Base-by-base conservation (phyloP, 495 filamentous ascomycete species). In the Aspergillus avenaceus region DNA sequence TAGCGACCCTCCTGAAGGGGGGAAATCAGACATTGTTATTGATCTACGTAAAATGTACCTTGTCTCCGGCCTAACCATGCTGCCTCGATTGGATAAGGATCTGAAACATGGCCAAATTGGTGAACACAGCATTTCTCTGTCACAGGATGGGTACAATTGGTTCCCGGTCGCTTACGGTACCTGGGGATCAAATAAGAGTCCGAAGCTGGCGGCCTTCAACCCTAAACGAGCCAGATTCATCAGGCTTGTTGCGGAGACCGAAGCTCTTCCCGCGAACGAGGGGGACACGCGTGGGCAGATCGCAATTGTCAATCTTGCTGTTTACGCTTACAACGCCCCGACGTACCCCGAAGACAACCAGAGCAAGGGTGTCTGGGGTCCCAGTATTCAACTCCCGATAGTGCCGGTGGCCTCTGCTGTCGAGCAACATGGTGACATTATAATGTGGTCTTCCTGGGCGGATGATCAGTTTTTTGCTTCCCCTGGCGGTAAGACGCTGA, bases 331-430 rank as follows among this genome's bases (percentile, higher is more conserved):
- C 11, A 27, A 41, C 1, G 41, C 45, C n/a, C 42, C 42, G 8
- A 38, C 16, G 5, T 19, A 8, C 34, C 14, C 14, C 16, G 6
- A 19, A 21, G 34, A 38, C 34, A 9, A 29, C 18, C 5, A 63
- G 66, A 19, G 34, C 55, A 55, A 19, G 50, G 44, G 44, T 23
- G 44, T 37, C 27, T 82, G 78, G 78, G 69, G 67, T 6, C 61
- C 71, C 11, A 78, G 74, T 1, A 40, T 83, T 22, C 69, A 78
- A 27, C 70, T 82, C 26, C 79, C 79, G 12, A 52, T 83, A 7
- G 71, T 80, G 2, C 68, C 79, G 18, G 77, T 69, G 8, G 61
- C 70, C 1, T 66, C 57, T 7, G 66, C 70, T 7, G 59, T 68
- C 14, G 60, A 69, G n/a, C 59, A 58, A 49, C 27, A 59, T 58